Evolutionary conservation across 495 filamentous ascomycete genomes (phyloP).

Genomic region (Penicillium ucsense): DNA sequence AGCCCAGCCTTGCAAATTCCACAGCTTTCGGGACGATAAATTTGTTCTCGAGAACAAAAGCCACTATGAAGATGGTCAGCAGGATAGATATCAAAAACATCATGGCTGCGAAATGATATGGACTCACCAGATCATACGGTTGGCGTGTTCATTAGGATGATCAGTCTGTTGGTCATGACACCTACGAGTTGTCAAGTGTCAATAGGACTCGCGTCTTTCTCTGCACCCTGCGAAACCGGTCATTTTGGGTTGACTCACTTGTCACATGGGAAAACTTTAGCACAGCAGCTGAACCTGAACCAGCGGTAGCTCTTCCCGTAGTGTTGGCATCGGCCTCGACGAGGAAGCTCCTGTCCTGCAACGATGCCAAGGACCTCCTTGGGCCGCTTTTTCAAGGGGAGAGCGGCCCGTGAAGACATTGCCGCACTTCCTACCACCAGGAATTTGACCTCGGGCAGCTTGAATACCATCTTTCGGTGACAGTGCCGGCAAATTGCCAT

Average conservation of each 20-base stretch:
- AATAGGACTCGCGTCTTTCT: not conserved
- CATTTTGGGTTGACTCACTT: slow-evolving; percentile 24
- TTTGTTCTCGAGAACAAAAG: slow-evolving; percentile 74
- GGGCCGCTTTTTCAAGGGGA: slow-evolving; percentile 45
- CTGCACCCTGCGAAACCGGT: not conserved
- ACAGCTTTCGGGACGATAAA: slow-evolving; percentile 72
- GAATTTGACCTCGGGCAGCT: slow-evolving; percentile 73
- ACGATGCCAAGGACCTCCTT: slow-evolving; percentile 70
- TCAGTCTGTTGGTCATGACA: slow-evolving; percentile 70
- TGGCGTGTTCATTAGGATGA: slow-evolving; percentile 75
- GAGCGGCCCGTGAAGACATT: slow-evolving; percentile 26
- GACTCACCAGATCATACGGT: slow-evolving; percentile 70
- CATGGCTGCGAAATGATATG: no score
- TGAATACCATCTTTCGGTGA: slow-evolving; percentile 72
- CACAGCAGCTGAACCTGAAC: slow-evolving; percentile 65
- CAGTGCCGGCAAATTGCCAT: slow-evolving; percentile 75
- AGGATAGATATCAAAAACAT: no score
- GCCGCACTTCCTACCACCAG: slow-evolving; percentile 53
- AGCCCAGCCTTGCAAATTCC: slow-evolving; percentile 64
- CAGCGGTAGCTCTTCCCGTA: slow-evolving; percentile 75
- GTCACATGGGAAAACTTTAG: slow-evolving; percentile 71
- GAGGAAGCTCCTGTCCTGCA: slow-evolving; percentile 69
- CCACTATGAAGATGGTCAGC: slow-evolving; percentile 28
- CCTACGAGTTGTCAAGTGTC: slow-evolving; percentile 20
- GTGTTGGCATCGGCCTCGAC: slow-evolving; percentile 64